These are phyloP conservation scores for Calonectria fujianensis DNA, from an alignment of 2,329 filamentous ascomycete genomes.

Conservation along the genomic window DNA sequence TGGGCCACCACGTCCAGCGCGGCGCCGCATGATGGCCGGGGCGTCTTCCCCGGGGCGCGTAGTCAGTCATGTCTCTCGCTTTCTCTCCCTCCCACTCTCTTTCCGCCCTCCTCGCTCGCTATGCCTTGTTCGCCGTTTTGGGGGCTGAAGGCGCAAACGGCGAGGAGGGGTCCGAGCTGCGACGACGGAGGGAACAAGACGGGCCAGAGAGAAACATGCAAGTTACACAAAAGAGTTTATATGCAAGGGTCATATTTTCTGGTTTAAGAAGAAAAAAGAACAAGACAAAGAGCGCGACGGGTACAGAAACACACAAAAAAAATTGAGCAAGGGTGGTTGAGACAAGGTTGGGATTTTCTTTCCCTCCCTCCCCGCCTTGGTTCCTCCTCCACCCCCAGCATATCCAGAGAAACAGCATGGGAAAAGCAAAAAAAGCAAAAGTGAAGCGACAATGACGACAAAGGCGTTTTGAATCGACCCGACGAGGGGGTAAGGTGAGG, in stretches of 20 bases:
- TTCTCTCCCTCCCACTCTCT: not conserved
- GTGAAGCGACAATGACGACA: slow-evolving; percentile 15
- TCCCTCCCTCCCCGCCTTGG: not conserved
- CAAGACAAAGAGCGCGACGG: not conserved
- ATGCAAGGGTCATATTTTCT: slow-evolving; percentile 2
- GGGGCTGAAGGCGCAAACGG: not conserved
- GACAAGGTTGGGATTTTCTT: slow-evolving; percentile 5
- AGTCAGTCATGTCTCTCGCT: not conserved
- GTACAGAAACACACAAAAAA: slow-evolving; percentile 4
- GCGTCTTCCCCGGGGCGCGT: slow-evolving; percentile 2
- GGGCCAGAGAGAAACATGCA: not conserved
- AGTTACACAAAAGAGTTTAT: not conserved
- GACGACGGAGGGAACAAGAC: not conserved
- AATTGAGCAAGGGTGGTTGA: slow-evolving; percentile 14
- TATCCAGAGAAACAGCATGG: not conserved
- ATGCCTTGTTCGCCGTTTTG: not conserved
- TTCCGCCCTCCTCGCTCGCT: not conserved
- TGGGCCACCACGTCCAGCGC: slow-evolving; percentile 28
- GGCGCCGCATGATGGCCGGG: slow-evolving; percentile 8
- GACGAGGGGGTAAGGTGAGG: slow-evolving; percentile 20
- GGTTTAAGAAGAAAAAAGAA: not conserved
- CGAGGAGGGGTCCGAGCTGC: not conserved
- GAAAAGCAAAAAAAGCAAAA: slow-evolving; percentile 3
- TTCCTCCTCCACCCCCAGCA: not conserved
- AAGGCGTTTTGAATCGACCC: slow-evolving; percentile 14